phyloP scores from a whole-genome alignment of 208 protist species.

The Leishmania aethiopica region DNA sequence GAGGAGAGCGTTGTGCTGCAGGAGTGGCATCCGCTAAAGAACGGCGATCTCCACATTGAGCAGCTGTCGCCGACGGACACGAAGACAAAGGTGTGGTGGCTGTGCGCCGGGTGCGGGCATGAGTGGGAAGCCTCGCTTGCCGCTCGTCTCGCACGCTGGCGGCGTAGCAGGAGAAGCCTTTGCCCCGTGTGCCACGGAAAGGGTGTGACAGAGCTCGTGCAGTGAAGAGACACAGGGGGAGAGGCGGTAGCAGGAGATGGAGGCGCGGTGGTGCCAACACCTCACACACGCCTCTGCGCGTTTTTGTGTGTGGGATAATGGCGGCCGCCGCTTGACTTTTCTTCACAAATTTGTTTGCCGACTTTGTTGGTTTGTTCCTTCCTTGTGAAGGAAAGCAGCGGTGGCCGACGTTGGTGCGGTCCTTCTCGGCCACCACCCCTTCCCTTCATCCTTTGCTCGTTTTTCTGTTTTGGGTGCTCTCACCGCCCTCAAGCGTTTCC shows the following conservation, averaged over 20 bases:
- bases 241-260: background rate
- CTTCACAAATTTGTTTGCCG: background rate
- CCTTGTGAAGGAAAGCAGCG: background rate
- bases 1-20: constrained; percentile 52
- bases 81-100: constrained; percentile 82
- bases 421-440: no score
- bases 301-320: background rate
- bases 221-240: background rate
- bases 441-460: background rate
- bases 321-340: background rate
- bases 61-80: constrained; percentile 46
- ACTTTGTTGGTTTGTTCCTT: background rate
- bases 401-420: background rate
- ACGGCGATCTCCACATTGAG: constrained; percentile 75
- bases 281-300: background rate
- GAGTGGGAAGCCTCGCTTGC: constrained; percentile 77
- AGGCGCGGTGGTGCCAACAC: background rate
- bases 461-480: background rate
- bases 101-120: constrained; percentile 73
- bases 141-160: constrained; percentile 37
- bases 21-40: constrained; percentile 86
- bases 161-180: constrained; percentile 28
- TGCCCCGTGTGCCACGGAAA: constrained; percentile 68
- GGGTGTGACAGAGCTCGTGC: constrained; percentile 16
- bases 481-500: background rate